A percentile compares a stretch with the other conserved stretches of the same genome.
phyloP scores from a whole-genome alignment of 2,329 filamentous ascomycete species.

The Xylaria sp. region DNA sequence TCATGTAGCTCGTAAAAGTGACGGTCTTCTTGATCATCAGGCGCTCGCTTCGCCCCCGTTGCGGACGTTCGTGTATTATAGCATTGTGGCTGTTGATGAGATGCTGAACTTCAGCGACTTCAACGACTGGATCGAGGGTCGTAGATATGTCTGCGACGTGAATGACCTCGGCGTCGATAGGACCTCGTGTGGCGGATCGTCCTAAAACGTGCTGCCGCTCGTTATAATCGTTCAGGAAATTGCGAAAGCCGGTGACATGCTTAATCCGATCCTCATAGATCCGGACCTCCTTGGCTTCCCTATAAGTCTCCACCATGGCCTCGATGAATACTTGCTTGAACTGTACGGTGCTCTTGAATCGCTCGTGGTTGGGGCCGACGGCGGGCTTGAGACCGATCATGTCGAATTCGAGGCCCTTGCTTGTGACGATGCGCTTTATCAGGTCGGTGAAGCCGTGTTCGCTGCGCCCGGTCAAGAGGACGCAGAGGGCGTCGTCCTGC shows the following conservation, averaged over 20 bases:
- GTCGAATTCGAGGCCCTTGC: conserved; percentile 83
- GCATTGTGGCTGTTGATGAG: conserved; percentile 88
- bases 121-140: conserved; percentile 41
- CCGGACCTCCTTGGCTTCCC: conserved; percentile 77
- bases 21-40: conserved; percentile 83
- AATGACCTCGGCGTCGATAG: conserved; percentile 78
- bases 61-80: conserved; percentile 46
- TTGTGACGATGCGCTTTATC: conserved; percentile 77
- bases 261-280: conserved; percentile 69
- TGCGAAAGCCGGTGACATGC: conserved; percentile 79
- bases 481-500: conserved; percentile 81
- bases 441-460: conserved; percentile 78
- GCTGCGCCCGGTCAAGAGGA: conserved; percentile 84
- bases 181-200: conserved; percentile 57
- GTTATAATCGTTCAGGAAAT: conserved; percentile 83
- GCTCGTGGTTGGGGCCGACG: conserved; percentile 77
- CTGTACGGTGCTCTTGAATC: conserved; percentile 79
- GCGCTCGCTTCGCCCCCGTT: conserved; percentile 43
- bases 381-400: conserved; percentile 85
- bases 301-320: conserved; percentile 84
- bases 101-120: conserved; percentile 63
- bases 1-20: conserved; percentile 90
- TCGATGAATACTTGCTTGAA: conserved; percentile 90
- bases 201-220: conserved; percentile 51
- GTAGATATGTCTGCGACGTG: conserved; percentile 79